These are phyloP conservation scores for Alternaria solani DNA, from an alignment of 2,329 filamentous ascomycete genomes.

Conservation along the genomic window DNA sequence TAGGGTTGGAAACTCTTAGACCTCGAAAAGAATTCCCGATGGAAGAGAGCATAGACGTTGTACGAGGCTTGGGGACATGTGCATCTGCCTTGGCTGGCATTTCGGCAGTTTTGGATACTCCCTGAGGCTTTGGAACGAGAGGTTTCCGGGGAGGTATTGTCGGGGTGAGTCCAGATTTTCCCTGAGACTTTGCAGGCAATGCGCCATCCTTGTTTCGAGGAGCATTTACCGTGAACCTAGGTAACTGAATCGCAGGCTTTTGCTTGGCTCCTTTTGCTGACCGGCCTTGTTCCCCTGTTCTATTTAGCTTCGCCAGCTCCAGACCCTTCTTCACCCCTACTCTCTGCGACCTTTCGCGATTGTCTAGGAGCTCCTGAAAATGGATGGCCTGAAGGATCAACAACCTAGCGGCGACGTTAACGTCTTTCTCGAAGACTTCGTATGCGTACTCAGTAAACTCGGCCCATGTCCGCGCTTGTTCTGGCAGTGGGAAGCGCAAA, in stretches of 20 bases:
- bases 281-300: not conserved
- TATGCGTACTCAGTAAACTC: not conserved
- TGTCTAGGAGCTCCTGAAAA: conserved; percentile 9
- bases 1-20: not conserved
- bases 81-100: not conserved
- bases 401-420: not conserved
- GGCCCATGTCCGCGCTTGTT: not conserved
- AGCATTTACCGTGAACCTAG: not conserved
- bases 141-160: not conserved
- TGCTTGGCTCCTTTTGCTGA: not conserved
- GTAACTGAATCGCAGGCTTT: not conserved
- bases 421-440: not conserved
- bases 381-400: conserved; percentile 17
- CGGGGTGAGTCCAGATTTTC: not conserved
- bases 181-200: not conserved
- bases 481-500: conserved; percentile 1
- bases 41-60: not conserved
- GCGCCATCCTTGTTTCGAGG: not conserved
- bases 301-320: not conserved
- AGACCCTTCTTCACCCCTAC: not conserved
- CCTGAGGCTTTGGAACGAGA: not conserved
- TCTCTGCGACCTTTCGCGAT: not conserved
- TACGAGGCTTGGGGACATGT: not conserved
- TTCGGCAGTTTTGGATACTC: not conserved
- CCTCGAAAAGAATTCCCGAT: not conserved